Conservation (phyloP, 768 basidiomycete genomes). For the Termitomyces eurrhizus region DNA sequence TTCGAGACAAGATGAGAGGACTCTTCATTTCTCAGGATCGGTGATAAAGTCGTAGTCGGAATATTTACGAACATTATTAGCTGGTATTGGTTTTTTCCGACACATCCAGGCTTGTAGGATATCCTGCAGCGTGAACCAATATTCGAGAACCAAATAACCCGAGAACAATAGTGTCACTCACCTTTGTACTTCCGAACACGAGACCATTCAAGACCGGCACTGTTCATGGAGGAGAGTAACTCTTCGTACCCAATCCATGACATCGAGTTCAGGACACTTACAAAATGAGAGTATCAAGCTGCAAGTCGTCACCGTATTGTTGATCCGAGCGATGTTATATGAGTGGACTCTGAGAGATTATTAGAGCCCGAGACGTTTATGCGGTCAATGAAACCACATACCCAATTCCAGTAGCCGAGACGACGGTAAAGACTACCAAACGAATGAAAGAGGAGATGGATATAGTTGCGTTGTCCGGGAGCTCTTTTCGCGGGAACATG, state of each 20-base stretch:
- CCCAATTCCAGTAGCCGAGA: constrained; percentile 6
- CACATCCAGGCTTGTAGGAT: neutral
- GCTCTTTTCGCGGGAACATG: neutral
- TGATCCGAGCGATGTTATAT: constrained; percentile 1
- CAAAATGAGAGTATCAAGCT: constrained; percentile 1
- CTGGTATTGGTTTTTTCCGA: neutral
- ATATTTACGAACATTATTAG: neutral
- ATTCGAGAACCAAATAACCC: no score
- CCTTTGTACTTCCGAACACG: neutral
- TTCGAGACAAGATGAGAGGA: neutral
- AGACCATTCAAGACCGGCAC: constrained; percentile 1
- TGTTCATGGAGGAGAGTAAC: neutral
- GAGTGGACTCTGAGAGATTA: neutral
- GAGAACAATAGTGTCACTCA: neutral
- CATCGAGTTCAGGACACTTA: neutral
- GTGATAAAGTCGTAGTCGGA: neutral
- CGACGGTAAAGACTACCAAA: constrained; percentile 2
- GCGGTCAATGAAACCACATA: neutral
- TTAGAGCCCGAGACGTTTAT: neutral
- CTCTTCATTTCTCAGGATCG: neutral
- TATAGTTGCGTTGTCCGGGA: neutral
- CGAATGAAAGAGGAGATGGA: constrained; percentile 2
- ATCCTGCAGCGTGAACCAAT: neutral
- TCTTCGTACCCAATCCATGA: neutral
- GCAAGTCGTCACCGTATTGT: constrained; percentile 6